These are phyloP conservation scores for Trametes elegans DNA, from an alignment of 768 basidiomycete genomes.

Conservation along the genomic window DNA sequence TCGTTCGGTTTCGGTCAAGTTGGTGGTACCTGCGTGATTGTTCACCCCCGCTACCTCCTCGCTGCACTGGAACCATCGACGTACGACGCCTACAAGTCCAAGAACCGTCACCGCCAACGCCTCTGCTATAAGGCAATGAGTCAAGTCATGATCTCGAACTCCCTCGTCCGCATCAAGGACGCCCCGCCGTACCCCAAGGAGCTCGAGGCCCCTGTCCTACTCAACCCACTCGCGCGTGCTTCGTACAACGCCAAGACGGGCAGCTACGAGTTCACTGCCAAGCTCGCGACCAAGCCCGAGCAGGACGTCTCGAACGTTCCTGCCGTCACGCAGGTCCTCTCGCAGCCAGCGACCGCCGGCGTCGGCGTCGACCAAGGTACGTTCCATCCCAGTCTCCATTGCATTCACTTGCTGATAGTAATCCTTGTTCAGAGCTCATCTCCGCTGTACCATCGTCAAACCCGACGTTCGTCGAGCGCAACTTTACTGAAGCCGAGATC, in stretches of 20 bases:
- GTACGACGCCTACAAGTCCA: slow-evolving; percentile 74
- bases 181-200: slow-evolving; percentile 85
- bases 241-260: slow-evolving; percentile 79
- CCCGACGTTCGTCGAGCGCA: slow-evolving; percentile 81
- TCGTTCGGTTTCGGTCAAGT: slow-evolving; percentile 99
- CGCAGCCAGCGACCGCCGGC: slow-evolving; percentile 55
- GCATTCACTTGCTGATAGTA: slow-evolving; percentile 1
- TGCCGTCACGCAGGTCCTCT: slow-evolving; percentile 55
- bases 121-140: slow-evolving; percentile 90
- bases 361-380: slow-evolving; percentile 89
- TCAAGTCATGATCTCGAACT: slow-evolving; percentile 93
- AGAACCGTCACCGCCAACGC: slow-evolving; percentile 62
- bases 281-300: slow-evolving; percentile 49
- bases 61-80: slow-evolving; percentile 76
- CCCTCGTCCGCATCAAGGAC: slow-evolving; percentile 93
- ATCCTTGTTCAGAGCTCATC: slow-evolving; percentile 67
- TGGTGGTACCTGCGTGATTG: slow-evolving; percentile 83
- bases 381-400: slow-evolving; percentile 20
- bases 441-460: slow-evolving; percentile 89
- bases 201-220: slow-evolving; percentile 79
- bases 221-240: slow-evolving; percentile 92
- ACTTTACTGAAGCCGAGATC: slow-evolving; percentile 90
- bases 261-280: slow-evolving; percentile 75
- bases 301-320: slow-evolving; percentile 67
- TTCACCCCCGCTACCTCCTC: slow-evolving; percentile 90